Evolutionary conservation across 257 asterid genomes (phyloP).

Genomic region (Scutellaria barbata): DNA sequence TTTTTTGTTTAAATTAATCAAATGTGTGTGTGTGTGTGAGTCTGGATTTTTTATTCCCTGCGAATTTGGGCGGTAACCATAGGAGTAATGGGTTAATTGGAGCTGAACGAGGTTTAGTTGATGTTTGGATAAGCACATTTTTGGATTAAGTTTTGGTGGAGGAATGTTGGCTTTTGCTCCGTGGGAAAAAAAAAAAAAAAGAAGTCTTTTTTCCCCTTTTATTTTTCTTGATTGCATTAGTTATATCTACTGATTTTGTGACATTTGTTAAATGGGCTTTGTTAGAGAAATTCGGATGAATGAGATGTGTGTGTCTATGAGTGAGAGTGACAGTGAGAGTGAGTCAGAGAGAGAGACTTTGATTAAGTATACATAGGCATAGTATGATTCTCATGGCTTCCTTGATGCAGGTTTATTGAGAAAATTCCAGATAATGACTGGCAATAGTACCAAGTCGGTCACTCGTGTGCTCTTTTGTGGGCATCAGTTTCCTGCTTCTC

Average conservation of each 20-base stretch:
- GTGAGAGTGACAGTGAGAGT: neutral
- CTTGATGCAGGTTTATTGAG: constrained; percentile 43
- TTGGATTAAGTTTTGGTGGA: constrained; percentile 12
- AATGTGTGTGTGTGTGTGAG: neutral
- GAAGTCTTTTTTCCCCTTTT: neutral
- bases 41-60: neutral
- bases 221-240: neutral
- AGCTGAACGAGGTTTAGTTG: constrained; percentile 5
- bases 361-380: neutral
- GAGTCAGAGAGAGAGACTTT: neutral
- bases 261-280: neutral
- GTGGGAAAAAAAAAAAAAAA: neutral
- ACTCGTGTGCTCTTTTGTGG: constrained; percentile 90
- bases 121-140: neutral
- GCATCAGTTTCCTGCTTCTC: constrained; percentile 76
- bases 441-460: constrained; percentile 32
- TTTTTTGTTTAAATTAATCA: neutral
- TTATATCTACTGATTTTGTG: neutral
- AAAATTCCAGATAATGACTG: constrained; percentile 44
- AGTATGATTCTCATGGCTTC: constrained; percentile 25
- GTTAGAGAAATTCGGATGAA: constrained; percentile 9
- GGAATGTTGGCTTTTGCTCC: neutral
- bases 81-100: neutral
- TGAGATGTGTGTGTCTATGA: neutral
- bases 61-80: neutral